Evolutionary conservation across 169 alveolate genomes (phyloP).

Genomic region (Ophryocystis elektroscirrha): DNA sequence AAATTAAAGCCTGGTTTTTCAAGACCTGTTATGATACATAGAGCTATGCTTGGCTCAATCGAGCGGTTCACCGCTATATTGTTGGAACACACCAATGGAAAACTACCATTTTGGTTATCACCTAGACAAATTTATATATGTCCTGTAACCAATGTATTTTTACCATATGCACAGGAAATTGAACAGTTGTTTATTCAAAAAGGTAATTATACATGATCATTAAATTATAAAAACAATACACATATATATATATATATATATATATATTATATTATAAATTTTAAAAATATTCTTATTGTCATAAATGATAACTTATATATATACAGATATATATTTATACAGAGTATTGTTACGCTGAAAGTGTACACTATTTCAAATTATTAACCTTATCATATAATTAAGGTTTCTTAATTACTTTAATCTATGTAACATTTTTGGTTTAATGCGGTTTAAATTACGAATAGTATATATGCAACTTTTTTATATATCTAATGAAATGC

Average conservation of each 20-base stretch:
- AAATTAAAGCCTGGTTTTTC: slow-evolving; percentile 48
- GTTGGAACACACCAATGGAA: slow-evolving; percentile 88
- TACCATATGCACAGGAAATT: slow-evolving; percentile 57
- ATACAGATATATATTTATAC: neutral
- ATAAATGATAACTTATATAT: neutral
- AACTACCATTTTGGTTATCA: slow-evolving; percentile 94
- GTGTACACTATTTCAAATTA: neutral
- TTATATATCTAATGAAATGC: no score
- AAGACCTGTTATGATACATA: slow-evolving; percentile 91
- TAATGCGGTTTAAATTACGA: no score
- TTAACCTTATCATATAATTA: no score
- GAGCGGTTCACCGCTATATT: slow-evolving; percentile 84
- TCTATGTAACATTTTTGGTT: no score
- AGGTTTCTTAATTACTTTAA: neutral
- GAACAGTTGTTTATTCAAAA: slow-evolving; percentile 34
- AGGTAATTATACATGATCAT: slow-evolving; percentile 20
- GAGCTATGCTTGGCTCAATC: slow-evolving; percentile 93
- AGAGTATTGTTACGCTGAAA: neutral
- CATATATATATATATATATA: neutral
- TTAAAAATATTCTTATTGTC: neutral
- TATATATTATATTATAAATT: neutral
- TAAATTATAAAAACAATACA: no score
- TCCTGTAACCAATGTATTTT: slow-evolving; percentile 67
- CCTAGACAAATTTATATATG: slow-evolving; percentile 82
- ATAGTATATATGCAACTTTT: no score